Evolutionary conservation across 2,329 filamentous ascomycete genomes (phyloP), one percentile per base, ranked within the genome.

Genomic region (Beauveria varroae): DNA sequence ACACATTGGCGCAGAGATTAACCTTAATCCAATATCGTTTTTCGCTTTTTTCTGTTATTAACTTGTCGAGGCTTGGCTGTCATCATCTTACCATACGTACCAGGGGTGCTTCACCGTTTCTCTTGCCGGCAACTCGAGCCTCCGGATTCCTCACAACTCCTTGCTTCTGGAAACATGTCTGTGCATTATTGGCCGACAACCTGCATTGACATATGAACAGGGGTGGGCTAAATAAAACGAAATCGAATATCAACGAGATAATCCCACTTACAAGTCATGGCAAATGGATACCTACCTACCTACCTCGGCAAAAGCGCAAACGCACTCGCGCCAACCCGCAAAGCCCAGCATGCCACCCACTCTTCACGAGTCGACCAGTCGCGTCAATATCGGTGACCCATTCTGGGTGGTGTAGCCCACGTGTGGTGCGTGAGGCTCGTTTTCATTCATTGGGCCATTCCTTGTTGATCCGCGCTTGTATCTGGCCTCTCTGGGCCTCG

Each of bases 81-180:
- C 30, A n/a, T 34, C 50, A 26, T 40, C 30, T 37, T 40, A 26
- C 34, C 5, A 12, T 22, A 18, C 30, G 30, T n/a, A n/a, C 7
- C 34, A 24, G 34, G 34, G 49, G 49, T 52, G 40, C 22, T 34
- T 52, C 14, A 53, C n/a, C 51, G 34, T 40, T 22, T 14, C 47
- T 51, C 41, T 20, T 43, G 41, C 43, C 43, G 43, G 34, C 34
- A 46, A 22, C n/a, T 22, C 43, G 30, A 34, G 49, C n/a, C 28
- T 56, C 43, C 18, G 59, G 52, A 50, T 49, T 56, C 43, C 51
- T 61, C 44, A 16, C 34, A 16, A 37, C 34, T 37, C 34, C 34
- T 37, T 37, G 34, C 34, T 37, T 61, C 59, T 18, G 59, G 20
- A 51, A 57, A 54, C 58, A 55, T 49, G 40, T 47, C 58, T 54